Percentiles rank a stretch among this genome's conserved stretches.
phyloP scores from a whole-genome alignment of 306 rosid genomes.

The Sesbania bispinosa region DNA sequence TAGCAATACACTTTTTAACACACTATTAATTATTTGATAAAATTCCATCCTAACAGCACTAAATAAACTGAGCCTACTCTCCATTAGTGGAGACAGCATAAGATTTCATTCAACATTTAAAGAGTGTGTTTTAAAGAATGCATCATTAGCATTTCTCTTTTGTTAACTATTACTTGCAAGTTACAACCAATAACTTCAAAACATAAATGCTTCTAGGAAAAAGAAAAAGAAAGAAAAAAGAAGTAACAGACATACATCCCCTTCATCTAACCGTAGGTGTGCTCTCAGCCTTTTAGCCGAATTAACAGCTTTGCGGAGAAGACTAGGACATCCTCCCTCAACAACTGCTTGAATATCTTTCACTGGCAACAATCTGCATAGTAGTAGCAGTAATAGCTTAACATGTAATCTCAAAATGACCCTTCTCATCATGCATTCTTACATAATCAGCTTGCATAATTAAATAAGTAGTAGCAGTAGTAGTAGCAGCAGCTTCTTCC shows the following conservation, averaged over 20 bases:
- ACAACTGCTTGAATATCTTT: slow-evolving; percentile 66
- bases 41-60: background rate
- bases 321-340: slow-evolving; percentile 77
- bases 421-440: background rate
- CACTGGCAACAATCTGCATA: slow-evolving; percentile 58
- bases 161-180: background rate
- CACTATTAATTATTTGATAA: background rate
- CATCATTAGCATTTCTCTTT: background rate
- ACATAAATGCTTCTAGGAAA: background rate
- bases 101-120: background rate
- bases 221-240: background rate
- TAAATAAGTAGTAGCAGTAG: too few relatives aligned
- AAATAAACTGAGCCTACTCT: background rate
- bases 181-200: background rate
- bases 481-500: background rate
- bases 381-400: background rate
- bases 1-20: background rate
- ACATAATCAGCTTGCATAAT: slow-evolving; percentile 1
- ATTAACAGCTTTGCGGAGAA: slow-evolving; percentile 78
- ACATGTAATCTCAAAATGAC: too few relatives aligned
- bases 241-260: slow-evolving; percentile 68
- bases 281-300: slow-evolving; percentile 90
- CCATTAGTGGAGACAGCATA: background rate
- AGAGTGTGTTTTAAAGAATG: background rate
- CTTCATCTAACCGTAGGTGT: slow-evolving; percentile 76